Evolutionary conservation across 2,329 filamentous ascomycete genomes (phyloP).

Genomic region (Aspergillus sp.): DNA sequence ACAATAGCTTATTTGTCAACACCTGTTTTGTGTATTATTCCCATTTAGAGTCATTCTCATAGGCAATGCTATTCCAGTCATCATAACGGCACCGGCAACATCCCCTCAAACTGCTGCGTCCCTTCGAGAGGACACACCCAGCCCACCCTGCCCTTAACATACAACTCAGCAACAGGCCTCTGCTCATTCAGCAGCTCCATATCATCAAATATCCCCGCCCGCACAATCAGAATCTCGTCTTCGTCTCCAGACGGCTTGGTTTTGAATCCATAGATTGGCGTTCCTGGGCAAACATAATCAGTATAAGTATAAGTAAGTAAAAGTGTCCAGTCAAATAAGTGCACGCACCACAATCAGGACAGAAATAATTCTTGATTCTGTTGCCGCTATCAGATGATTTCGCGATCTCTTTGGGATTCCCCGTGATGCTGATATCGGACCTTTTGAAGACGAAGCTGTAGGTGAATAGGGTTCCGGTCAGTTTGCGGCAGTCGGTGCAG

Average conservation of each 20-base stretch:
- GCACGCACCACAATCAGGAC: slow-evolving; percentile 35
- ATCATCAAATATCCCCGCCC: slow-evolving; percentile 40
- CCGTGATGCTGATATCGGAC: slow-evolving; percentile 28
- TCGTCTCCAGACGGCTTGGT: slow-evolving; percentile 20
- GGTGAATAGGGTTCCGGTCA: slow-evolving; percentile 31
- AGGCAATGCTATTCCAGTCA: too few relatives aligned
- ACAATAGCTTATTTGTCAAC: too few relatives aligned
- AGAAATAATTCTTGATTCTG: slow-evolving; percentile 37
- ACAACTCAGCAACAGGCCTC: slow-evolving; percentile 34
- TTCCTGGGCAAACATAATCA: slow-evolving; percentile 17
- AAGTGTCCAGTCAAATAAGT: not conserved
- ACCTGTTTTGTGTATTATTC: too few relatives aligned
- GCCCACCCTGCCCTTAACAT: slow-evolving; percentile 21
- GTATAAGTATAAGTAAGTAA: slow-evolving; percentile 5
- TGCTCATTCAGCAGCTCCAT: slow-evolving; percentile 23
- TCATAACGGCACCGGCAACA: slow-evolving; percentile 13
- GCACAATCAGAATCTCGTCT: slow-evolving; percentile 28
- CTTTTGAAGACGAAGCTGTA: slow-evolving; percentile 33
- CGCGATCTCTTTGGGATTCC: slow-evolving; percentile 34
- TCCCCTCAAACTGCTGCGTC: slow-evolving; percentile 25
- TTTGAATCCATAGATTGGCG: slow-evolving; percentile 28
- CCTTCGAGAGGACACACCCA: slow-evolving; percentile 28
- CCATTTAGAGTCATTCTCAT: too few relatives aligned
- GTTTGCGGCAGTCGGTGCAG: slow-evolving; percentile 41
- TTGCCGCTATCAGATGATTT: slow-evolving; percentile 39